Base-by-base conservation (phyloP, 2,329 filamentous ascomycete genomes). In the Lecanicillium sp. region DNA sequence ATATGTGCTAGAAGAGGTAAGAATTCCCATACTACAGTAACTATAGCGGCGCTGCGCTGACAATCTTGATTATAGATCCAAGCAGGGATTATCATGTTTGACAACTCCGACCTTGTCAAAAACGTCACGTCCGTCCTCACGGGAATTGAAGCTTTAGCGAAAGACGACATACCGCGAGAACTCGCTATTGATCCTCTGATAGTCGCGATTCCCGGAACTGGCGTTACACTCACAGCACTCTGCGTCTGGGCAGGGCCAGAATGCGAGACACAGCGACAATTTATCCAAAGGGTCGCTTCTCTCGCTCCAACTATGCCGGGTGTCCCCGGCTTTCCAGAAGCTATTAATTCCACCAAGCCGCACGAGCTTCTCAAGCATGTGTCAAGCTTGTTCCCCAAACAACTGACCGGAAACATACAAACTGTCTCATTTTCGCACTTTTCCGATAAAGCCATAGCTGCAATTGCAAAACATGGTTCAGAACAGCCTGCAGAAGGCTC, bases 171-270 rank as follows among this genome's bases (percentile, higher is more conserved):
- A 15, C 44, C 38, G 19, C 44, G 34, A 41, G 47, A 35, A 25
- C 56, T 43, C 44, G 52, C 33, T 16, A 41, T 54, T 14, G 50
- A 59, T 34, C 52, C 56, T 15, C 43, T 54, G 11, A 45, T 57
- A 0, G 40, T 59, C 9, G 55, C 59, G 25, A 43, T 54, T 3
- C 58, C 60, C 0, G 42, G 43, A 8, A 28, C 52, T 2, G 58
- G 58, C 0, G 54, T 50, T 36, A 20, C 48, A 1, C 42, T 64
- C 2, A 43, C 44, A 0, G 16, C 53, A 6, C 29, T 48, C 1
- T 58, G 56, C 20, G 51, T 54, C 3, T 65, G 61, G 60, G 48
- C 52, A 13, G 54, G 51, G 2, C 46, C 53, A 5, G 49, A 59
- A n/a, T 45, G 54, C 4, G 51, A 54, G 4, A 48, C 52, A 9